These are phyloP conservation scores for Boletus subcaerulescens DNA, from an alignment of 768 basidiomycete species.

Conservation along the genomic window DNA sequence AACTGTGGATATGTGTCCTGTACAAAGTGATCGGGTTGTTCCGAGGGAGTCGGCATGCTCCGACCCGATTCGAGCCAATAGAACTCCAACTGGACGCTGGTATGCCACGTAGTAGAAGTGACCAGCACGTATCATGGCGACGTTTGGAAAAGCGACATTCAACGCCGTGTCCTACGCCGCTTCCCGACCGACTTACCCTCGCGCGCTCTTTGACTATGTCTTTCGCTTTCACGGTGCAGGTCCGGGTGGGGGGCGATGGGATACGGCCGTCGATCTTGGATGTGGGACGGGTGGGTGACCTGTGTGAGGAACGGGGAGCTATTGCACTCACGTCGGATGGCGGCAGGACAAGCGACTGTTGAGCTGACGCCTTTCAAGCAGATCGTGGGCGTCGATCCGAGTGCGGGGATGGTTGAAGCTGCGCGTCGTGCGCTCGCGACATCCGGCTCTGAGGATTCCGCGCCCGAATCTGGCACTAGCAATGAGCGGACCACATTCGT, in stretches of 20 bases:
- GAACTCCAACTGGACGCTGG: no score
- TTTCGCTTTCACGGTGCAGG: slow-evolving; percentile 51
- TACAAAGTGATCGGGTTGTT: no score
- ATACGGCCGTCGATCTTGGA: slow-evolving; percentile 69
- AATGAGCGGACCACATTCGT: slow-evolving; percentile 30
- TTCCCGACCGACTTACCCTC: slow-evolving; percentile 72
- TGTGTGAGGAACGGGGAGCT: not conserved
- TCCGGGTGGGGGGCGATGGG: slow-evolving; percentile 36
- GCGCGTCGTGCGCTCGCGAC: slow-evolving; percentile 34
- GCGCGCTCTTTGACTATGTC: slow-evolving; percentile 58
- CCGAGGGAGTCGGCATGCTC: no score
- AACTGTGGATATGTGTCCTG: no score
- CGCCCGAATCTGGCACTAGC: no score
- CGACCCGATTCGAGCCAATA: no score
- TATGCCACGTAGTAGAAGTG: no score
- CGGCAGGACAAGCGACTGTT: slow-evolving; percentile 66
- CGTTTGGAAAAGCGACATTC: slow-evolving; percentile 70
- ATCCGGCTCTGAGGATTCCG: not conserved
- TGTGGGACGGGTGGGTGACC: slow-evolving; percentile 71
- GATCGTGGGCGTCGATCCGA: slow-evolving; percentile 74
- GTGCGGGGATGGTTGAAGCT: slow-evolving; percentile 62
- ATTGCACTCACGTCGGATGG: not conserved
- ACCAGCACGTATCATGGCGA: slow-evolving; percentile 50
- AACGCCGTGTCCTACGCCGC: slow-evolving; percentile 65
- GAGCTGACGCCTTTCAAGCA: slow-evolving; percentile 53